Percentiles rank a stretch among this genome's conserved stretches.
Evolutionary conservation across 1,284 basidiomycete species (phyloP).

Genomic region (Malassezia yamatoensis): DNA sequence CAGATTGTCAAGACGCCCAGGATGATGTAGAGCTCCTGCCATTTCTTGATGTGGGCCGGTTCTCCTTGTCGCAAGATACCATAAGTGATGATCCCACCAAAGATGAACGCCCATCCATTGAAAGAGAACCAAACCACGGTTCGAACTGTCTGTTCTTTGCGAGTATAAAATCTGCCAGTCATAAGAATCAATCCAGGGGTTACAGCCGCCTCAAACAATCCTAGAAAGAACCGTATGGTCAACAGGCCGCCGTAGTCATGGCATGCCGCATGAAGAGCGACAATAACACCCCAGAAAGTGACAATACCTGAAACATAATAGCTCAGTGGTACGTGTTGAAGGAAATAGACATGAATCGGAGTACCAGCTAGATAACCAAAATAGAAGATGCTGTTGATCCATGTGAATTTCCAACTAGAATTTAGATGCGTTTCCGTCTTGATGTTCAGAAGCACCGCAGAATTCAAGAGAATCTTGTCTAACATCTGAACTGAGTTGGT

Average conservation of each 20-base stretch:
- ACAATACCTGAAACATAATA: constrained; percentile 17
- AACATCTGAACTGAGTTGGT: constrained; percentile 27
- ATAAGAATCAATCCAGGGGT: constrained; percentile 30
- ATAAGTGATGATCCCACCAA: constrained; percentile 30
- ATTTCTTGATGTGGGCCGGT: constrained; percentile 20
- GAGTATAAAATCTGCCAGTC: constrained; percentile 33
- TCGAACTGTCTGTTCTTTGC: constrained; percentile 26
- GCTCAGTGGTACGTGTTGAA: constrained; percentile 23
- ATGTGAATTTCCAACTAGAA: constrained; percentile 32
- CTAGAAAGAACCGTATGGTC: constrained; percentile 36
- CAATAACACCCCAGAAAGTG: constrained; percentile 18
- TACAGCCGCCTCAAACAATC: constrained; percentile 33
- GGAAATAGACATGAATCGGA: constrained; percentile 17
- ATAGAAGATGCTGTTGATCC: constrained; percentile 34
- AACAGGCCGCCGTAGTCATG: constrained; percentile 32
- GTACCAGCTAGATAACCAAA: constrained; percentile 25
- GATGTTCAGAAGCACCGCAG: constrained; percentile 34
- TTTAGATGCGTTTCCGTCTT: constrained; percentile 28
- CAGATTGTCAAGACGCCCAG: constrained; percentile 30
- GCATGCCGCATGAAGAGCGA: constrained; percentile 32
- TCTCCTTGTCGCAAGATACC: constrained; percentile 23
- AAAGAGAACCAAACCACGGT: constrained; percentile 30
- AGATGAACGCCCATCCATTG: constrained; percentile 38
- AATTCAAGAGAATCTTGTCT: constrained; percentile 37
- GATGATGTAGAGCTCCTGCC: constrained; percentile 40